Evolutionary conservation across 2,329 filamentous ascomycete genomes (phyloP), one percentile per base, ranked within the genome.

Genomic region (Claviceps purpurea): DNA sequence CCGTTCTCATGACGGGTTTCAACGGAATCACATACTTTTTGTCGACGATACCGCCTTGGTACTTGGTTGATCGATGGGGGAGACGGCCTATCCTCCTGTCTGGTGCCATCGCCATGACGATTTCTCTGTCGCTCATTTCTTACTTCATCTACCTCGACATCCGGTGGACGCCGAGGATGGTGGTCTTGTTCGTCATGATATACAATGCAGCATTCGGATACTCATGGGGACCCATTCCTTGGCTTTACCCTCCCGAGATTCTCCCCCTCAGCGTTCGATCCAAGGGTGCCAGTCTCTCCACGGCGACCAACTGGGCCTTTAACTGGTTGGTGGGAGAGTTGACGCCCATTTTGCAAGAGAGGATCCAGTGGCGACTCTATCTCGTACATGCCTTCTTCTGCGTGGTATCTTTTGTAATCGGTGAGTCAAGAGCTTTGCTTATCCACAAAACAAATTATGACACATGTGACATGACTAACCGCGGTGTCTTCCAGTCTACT

Each of bases 221-320:
- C 64, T 81, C 78, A 16, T 98, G 93, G 93, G 93, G 93, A 18
- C 93, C 93, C 1, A 95, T 98, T 56, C 93, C 93, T 8, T 98
- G 93, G 93, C 74, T 98, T 16, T 97, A 97, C 67, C 93, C 93
- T 14, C 93, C 93, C n/a, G 93, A 98, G 75, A 98, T 98, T 56
- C 76, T 98, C 44, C 93, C 93, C 4, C 75, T 98, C 55, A 96
- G 89, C 73, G 96, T 97, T 65, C 84, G 93, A 62, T 95, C 91
- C 55, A 97, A 97, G 75, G 93, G 93, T 55, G 91, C 93, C 51
- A 95, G 89, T 77, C 70, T 98, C 65, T 96, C 91, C 55, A 97
- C 93, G 1, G 93, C 93, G 18, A 84, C 90, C 37, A 98, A 98
- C 65, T 98, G 93, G 93, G 89, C 91, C 1, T 95, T 93, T 70